Conservation (phyloP, 441 rosid species). For the Viola pubescens region DNA sequence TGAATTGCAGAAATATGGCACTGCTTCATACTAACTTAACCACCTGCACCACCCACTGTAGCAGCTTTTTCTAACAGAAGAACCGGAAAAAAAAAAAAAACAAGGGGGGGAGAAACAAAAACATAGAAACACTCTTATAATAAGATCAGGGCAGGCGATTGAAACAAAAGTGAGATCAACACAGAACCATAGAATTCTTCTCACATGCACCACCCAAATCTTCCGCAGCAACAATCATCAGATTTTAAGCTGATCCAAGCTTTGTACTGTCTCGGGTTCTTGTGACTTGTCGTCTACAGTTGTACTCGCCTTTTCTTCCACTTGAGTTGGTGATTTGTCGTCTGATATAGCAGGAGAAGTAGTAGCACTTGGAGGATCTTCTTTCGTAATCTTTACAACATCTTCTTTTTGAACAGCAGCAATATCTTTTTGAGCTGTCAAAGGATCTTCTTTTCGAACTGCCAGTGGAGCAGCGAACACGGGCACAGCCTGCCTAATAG, state of each 20-base stretch:
- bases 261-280: conserved; percentile 27
- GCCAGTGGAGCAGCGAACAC: conserved; percentile 53
- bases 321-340: conserved; percentile 10
- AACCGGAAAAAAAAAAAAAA: too few relatives aligned
- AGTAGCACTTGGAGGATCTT: conserved; percentile 20
- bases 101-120: not conserved
- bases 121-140: conserved; percentile 17
- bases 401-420: conserved; percentile 13
- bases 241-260: conserved; percentile 51
- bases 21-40: too few relatives aligned
- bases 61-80: too few relatives aligned
- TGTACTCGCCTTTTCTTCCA: conserved; percentile 27
- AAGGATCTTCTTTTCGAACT: conserved; percentile 33
- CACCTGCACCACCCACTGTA: too few relatives aligned
- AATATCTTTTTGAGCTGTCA: conserved; percentile 19
- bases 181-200: conserved; percentile 14
- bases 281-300: conserved; percentile 12
- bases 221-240: conserved; percentile 24
- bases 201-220: conserved; percentile 14
- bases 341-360: conserved; percentile 12
- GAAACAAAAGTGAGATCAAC: conserved; percentile 29
- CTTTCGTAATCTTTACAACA: conserved; percentile 12
- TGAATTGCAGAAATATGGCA: too few relatives aligned
- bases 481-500: conserved; percentile 63
- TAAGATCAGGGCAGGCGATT: conserved; percentile 16